phyloP scores from a whole-genome alignment of 768 basidiomycete genomes.

The Pleurotus tuber-regium region DNA sequence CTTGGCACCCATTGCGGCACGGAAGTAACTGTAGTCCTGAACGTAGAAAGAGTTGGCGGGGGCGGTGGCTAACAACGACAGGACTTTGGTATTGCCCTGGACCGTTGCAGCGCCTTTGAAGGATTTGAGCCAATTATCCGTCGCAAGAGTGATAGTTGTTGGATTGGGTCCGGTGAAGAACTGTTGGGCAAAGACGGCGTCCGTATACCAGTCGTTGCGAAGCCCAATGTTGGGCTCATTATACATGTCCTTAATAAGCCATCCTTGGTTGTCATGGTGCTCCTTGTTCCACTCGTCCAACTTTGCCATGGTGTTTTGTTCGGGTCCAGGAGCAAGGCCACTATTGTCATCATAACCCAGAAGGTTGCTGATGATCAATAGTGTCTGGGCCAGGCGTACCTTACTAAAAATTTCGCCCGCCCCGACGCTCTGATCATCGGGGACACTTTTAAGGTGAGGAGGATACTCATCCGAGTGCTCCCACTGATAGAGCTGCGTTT shows the following conservation, averaged over 20 bases:
- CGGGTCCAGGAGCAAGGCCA: slow-evolving; percentile 8
- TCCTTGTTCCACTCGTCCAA: slow-evolving; percentile 17
- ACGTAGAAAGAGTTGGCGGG: slow-evolving; percentile 17
- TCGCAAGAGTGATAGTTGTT: slow-evolving; percentile 22
- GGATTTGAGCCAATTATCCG: slow-evolving; percentile 17
- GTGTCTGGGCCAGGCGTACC: slow-evolving; percentile 14
- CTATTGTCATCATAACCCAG: slow-evolving; percentile 3
- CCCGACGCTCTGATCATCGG: slow-evolving; percentile 5
- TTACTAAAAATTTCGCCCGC: slow-evolving; percentile 18
- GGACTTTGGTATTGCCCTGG: slow-evolving; percentile 14
- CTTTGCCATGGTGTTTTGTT: slow-evolving; percentile 16
- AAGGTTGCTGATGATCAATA: slow-evolving; percentile 9
- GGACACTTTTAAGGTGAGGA: slow-evolving; percentile 18
- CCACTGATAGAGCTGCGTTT: slow-evolving; percentile 15
- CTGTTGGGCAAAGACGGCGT: slow-evolving; percentile 28
- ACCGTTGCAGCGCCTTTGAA: slow-evolving; percentile 16
- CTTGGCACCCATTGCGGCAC: slow-evolving; percentile 16
- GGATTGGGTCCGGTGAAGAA: slow-evolving; percentile 28
- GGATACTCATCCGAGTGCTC: slow-evolving; percentile 18
- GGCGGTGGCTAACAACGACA: slow-evolving; percentile 12
- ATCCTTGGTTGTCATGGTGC: slow-evolving; percentile 10
- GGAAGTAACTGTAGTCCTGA: slow-evolving; percentile 26
- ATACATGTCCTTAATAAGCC: slow-evolving; percentile 19
- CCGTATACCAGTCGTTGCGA: slow-evolving; percentile 29
- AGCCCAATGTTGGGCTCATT: slow-evolving; percentile 23